phyloP scores from a whole-genome alignment of 208 protist genomes.

The Crithidia expoeki region DNA sequence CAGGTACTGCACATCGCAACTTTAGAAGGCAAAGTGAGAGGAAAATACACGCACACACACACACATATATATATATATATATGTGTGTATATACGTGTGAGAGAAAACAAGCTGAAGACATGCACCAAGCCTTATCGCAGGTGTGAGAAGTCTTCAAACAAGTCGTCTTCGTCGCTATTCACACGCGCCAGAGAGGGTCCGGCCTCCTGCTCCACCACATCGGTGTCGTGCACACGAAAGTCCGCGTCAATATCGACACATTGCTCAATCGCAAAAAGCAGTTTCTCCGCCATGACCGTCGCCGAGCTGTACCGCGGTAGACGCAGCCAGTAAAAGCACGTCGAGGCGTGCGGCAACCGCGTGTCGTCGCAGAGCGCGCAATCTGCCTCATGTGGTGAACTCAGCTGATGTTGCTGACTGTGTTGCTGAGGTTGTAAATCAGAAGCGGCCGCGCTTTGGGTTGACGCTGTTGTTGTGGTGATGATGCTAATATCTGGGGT shows the following conservation, averaged over 20 bases:
- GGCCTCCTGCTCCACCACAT: slow-evolving; percentile 50
- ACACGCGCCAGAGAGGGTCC: slow-evolving; percentile 59
- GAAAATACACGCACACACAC: neutral
- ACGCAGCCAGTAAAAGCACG: slow-evolving; percentile 96
- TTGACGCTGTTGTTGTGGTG: neutral
- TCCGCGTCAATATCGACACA: slow-evolving; percentile 96
- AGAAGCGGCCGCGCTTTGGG: too few relatives aligned
- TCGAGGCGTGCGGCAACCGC: slow-evolving; percentile 93
- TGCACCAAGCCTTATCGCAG: slow-evolving; percentile 38
- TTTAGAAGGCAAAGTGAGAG: too few relatives aligned
- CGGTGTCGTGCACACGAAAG: slow-evolving; percentile 81
- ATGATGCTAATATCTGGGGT: too few relatives aligned
- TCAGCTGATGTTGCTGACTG: too few relatives aligned
- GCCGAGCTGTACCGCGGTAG: slow-evolving; percentile 92
- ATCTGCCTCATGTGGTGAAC: neutral
- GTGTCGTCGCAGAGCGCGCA: slow-evolving; percentile 56
- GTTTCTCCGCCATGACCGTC: slow-evolving; percentile 87
- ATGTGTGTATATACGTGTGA: too few relatives aligned
- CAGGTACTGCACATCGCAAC: too few relatives aligned
- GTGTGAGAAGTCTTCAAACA: slow-evolving; percentile 92
- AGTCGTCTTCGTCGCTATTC: slow-evolving; percentile 71
- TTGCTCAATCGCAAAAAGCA: slow-evolving; percentile 95
- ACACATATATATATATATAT: neutral
- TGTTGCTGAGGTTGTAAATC: too few relatives aligned
- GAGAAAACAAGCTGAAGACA: slow-evolving; percentile 16